phyloP scores from a whole-genome alignment of 495 filamentous ascomycete species.

The Trichodelitschia bisporula region DNA sequence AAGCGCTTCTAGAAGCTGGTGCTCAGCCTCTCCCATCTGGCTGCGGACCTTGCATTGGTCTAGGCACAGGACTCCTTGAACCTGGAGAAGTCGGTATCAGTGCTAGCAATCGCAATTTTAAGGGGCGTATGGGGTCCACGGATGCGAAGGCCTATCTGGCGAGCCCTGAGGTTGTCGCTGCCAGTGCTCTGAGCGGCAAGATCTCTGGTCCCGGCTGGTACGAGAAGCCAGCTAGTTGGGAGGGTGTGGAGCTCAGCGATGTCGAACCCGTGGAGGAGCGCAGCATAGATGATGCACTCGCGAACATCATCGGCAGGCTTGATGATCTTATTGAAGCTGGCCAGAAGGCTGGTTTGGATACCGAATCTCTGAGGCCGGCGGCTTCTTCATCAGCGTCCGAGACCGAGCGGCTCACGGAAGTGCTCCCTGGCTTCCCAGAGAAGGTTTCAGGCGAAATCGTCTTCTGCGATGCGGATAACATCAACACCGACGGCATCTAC shows the following conservation, averaged over 20 bases:
- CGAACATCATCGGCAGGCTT: conserved; percentile 37
- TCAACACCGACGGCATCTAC: conserved; percentile 70
- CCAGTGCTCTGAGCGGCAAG: conserved; percentile 53
- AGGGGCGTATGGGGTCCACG: conserved; percentile 68
- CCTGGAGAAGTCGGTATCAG: conserved; percentile 74
- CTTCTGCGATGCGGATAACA: conserved; percentile 47
- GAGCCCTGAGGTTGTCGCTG: conserved; percentile 79
- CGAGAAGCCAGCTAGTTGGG: too few relatives aligned
- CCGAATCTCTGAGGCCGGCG: not conserved
- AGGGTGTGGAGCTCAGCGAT: too few relatives aligned
- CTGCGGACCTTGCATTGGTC: conserved; percentile 79
- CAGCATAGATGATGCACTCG: conserved; percentile 39
- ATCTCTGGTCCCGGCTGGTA: conserved; percentile 71
- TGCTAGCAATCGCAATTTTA: conserved; percentile 80
- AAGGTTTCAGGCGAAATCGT: conserved; percentile 40
- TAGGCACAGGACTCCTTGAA: conserved; percentile 65
- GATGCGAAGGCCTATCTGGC: conserved; percentile 75
- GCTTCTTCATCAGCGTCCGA: too few relatives aligned
- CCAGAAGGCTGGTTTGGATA: conserved; percentile 1
- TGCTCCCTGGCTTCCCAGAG: conserved; percentile 47
- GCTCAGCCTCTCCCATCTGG: conserved; percentile 50
- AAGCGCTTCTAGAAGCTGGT: conserved; percentile 55
- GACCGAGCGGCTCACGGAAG: conserved; percentile 23
- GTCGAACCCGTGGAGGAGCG: conserved; percentile 42
- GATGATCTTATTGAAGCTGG: conserved; percentile 28